Percentiles rank a stretch among this genome's conserved stretches.
Evolutionary conservation across 2,329 filamentous ascomycete genomes (phyloP).

Genomic region (Apiospora sp.): DNA sequence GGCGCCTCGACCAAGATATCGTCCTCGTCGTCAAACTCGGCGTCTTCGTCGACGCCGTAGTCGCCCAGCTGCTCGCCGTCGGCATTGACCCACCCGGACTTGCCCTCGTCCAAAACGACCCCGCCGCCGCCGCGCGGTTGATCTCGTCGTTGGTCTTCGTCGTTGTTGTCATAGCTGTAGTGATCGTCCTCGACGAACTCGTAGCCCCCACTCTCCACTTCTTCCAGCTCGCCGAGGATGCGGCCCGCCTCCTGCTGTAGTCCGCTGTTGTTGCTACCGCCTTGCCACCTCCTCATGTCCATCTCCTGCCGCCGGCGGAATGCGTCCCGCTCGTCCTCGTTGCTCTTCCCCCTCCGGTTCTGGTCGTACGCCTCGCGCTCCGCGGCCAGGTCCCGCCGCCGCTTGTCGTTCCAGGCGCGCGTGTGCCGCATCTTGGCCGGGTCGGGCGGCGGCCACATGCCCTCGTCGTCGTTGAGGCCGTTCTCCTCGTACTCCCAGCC

Average conservation of each 20-base stretch:
- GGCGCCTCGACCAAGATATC: constrained; percentile 26
- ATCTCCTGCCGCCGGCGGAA: constrained; percentile 59
- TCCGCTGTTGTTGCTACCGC: constrained; percentile 32
- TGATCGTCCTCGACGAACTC: constrained; percentile 46
- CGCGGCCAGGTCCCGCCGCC: constrained; percentile 41
- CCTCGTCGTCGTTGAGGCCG: constrained; percentile 72
- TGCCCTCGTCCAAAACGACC: constrained; percentile 49
- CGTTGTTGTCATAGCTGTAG: constrained; percentile 50
- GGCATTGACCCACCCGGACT: constrained; percentile 74
- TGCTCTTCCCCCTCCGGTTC: constrained; percentile 39
- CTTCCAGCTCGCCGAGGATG: constrained; percentile 60
- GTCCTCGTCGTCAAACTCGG: constrained; percentile 51
- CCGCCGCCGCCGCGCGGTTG: constrained; percentile 23
- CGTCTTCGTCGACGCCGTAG: constrained; percentile 82
- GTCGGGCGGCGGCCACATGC: constrained; percentile 70
- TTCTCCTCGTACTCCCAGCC: constrained; percentile 77
- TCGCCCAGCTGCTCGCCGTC: constrained; percentile 79
- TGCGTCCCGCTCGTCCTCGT: constrained; percentile 56
- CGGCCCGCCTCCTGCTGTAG: constrained; percentile 34
- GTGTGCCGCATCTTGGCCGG: constrained; percentile 65
- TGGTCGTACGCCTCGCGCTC: constrained; percentile 30
- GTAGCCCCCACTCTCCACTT: constrained; percentile 55
- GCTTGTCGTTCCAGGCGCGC: constrained; percentile 44
- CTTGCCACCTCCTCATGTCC: constrained; percentile 50
- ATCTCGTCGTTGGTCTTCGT: constrained; percentile 50